Base-by-base conservation (phyloP, 2,329 filamentous ascomycete genomes). In the Oidium heveae region DNA sequence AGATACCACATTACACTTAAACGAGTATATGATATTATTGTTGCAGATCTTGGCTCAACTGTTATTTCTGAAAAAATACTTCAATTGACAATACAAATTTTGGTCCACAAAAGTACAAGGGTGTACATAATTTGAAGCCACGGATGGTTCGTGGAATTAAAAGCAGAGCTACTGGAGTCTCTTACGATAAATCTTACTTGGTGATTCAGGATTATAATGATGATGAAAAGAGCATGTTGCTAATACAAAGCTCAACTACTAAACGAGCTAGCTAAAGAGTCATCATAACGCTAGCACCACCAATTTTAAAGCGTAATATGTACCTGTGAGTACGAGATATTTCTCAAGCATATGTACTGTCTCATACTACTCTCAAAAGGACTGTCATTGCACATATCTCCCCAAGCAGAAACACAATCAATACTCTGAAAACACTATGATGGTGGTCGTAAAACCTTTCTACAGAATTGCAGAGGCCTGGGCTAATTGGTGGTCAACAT, bases 401-500 rank as follows among this genome's bases (percentile, higher is more conserved):
- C 44, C 53, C 3, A 2, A 6, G 15, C 3, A 53, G 22, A 12
- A 22, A 4, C 12, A 46, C 7, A 4, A 46, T 22, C 8, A 6
- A 20, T 46, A 46, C 28, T 22, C 16, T 4, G n/a, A 5, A 15
- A 22, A 22, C 8, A 46, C 43, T 10, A 22, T 46, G 13, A 46
- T 46, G 43, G 43, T 22, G 5, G 44, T 55, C 6, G 20, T 37
- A 20, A 49, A 50, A 22, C 53, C 53, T 13, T 50, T 55, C 36
- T 50, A 55, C 24, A 34, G 44, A 39, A 33, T 55, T 20, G 15
- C 53, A 6, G 53, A 55, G 36, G 41, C 53, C 18, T 43, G 53
- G 34, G 50, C 39, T 3, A 43, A 55, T 39, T 55, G 44, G 53
- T 55, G 33, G 39, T 32, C 43, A 10, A 55, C 53, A 6, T 55